These are phyloP conservation scores for Misopates orontium DNA, from an alignment of 257 asterid species.

Conservation along the genomic window DNA sequence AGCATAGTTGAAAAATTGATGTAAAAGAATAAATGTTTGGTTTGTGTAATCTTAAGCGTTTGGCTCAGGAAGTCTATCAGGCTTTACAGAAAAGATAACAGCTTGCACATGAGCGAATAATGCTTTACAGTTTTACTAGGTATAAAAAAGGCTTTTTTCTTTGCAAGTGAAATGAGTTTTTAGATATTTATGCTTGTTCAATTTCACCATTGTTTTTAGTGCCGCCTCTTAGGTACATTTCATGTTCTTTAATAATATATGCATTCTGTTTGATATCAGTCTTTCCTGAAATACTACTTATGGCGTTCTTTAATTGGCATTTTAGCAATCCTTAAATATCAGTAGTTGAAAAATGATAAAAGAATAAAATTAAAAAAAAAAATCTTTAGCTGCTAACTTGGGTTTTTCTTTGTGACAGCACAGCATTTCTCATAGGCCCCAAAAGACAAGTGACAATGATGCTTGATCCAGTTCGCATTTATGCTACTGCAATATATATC, in stretches of 20 bases:
- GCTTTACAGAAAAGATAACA: too few relatives aligned
- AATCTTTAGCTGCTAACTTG: slow-evolving; percentile 37
- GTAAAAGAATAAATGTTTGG: too few relatives aligned
- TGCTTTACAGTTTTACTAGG: too few relatives aligned
- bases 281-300: slow-evolving; percentile 5
- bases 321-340: slow-evolving; percentile 1
- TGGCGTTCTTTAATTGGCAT: slow-evolving; percentile 6
- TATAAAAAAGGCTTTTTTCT: not conserved
- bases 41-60: too few relatives aligned
- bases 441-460: slow-evolving; percentile 92
- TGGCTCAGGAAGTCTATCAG: too few relatives aligned
- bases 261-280: not conserved
- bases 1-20: too few relatives aligned
- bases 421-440: slow-evolving; percentile 98
- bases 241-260: not conserved
- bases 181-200: not conserved
- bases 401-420: slow-evolving; percentile 72
- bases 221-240: not conserved
- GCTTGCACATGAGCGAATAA: too few relatives aligned
- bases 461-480: slow-evolving; percentile 94
- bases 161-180: not conserved
- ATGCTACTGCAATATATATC: slow-evolving; percentile 94
- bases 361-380: too few relatives aligned
- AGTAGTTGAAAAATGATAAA: not conserved
- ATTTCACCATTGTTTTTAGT: not conserved